phyloP scores from a whole-genome alignment of 345 rosid genomes.

The Syzygium oleosum region DNA sequence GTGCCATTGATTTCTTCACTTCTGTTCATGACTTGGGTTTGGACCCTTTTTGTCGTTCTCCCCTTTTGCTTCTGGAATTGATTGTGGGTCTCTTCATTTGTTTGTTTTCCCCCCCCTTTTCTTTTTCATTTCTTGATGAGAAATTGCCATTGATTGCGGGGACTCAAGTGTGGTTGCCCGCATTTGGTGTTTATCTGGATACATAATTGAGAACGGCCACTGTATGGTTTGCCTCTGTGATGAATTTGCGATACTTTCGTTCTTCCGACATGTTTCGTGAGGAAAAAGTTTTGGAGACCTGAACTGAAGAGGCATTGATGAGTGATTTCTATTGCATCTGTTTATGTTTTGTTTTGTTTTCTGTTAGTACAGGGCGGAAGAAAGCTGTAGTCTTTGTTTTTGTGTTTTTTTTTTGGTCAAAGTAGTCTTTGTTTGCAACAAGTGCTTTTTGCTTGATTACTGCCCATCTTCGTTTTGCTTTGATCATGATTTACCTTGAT shows the following conservation, averaged over 20 bases:
- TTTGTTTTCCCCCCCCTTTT: not conserved
- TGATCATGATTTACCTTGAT: no score
- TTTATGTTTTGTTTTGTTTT: not conserved
- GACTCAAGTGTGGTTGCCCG: not conserved
- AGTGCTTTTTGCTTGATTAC: not conserved
- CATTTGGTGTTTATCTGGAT: not conserved
- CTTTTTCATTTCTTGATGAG: not conserved
- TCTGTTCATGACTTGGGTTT: not conserved
- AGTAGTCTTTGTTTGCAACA: not conserved
- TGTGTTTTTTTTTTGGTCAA: no score
- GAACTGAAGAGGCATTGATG: slow-evolving; percentile 3
- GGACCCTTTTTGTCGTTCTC: not conserved
- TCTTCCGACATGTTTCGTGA: slow-evolving; percentile 2
- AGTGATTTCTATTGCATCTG: not conserved
- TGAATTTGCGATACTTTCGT: slow-evolving; percentile 2
- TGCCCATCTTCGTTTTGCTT: not conserved
- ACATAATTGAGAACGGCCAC: not conserved
- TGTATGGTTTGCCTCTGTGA: not conserved
- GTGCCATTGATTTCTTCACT: not conserved
- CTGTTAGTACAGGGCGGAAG: not conserved
- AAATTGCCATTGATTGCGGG: not conserved
- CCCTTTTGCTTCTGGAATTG: not conserved
- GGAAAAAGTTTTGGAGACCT: slow-evolving; percentile 7
- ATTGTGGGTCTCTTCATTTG: not conserved
- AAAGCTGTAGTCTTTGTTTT: not conserved